Conservation (phyloP, 148 eudicot species). For the Salicornia ramosissima region DNA sequence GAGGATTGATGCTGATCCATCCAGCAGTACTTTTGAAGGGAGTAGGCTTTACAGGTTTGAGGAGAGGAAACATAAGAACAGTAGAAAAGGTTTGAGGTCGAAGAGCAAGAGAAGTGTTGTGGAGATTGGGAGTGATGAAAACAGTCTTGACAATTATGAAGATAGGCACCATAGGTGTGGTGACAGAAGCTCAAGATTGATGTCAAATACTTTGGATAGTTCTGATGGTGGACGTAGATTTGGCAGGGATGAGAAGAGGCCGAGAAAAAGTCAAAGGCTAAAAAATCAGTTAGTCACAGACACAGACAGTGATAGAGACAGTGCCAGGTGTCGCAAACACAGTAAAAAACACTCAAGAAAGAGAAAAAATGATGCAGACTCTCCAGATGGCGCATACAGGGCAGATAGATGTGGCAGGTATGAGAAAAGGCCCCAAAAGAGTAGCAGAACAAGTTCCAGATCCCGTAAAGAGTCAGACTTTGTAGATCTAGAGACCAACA, state of each 20-base stretch:
- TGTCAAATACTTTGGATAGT: background rate
- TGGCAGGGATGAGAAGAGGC: slow-evolving; percentile 12
- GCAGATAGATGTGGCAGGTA: slow-evolving; percentile 5
- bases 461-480: slow-evolving; percentile 20
- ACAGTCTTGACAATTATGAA: slow-evolving; percentile 7
- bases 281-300: slow-evolving; percentile 10
- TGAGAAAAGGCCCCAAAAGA: slow-evolving; percentile 14
- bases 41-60: slow-evolving; percentile 6
- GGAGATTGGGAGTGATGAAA: slow-evolving; percentile 5
- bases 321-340: slow-evolving; percentile 14
- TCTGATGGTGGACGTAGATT: slow-evolving; percentile 6
- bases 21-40: slow-evolving; percentile 13
- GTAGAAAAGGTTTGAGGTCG: slow-evolving; percentile 9
- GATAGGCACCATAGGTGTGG: slow-evolving; percentile 4
- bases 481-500: background rate
- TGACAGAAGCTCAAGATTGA: slow-evolving; percentile 15
- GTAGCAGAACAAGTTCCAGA: slow-evolving; percentile 17
- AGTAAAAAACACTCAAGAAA: slow-evolving; percentile 8
- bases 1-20: slow-evolving; percentile 13
- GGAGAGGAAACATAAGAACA: slow-evolving; percentile 10
- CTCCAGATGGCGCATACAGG: slow-evolving; percentile 15
- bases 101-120: slow-evolving; percentile 4
- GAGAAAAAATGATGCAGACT: slow-evolving; percentile 13
- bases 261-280: slow-evolving; percentile 12
- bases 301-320: slow-evolving; percentile 17